Conservation (phyloP, 2,329 filamentous ascomycete species). For the Aspergillus fischeri region DNA sequence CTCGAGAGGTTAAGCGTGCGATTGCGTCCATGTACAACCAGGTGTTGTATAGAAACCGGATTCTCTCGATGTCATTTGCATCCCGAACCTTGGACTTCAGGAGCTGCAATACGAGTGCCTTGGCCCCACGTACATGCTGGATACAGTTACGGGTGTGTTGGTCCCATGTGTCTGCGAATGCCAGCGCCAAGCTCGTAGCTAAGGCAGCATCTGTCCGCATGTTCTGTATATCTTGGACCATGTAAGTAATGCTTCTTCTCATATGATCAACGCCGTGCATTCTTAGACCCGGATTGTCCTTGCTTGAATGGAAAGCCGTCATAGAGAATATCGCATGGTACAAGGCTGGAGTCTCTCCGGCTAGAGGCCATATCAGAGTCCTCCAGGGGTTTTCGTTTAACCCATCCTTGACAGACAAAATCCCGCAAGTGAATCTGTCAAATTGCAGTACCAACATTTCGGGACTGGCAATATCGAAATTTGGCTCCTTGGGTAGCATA, state of each 20-base stretch:
- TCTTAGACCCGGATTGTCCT: slow-evolving; percentile 53
- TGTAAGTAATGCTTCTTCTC: slow-evolving; percentile 57
- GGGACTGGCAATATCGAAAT: slow-evolving; percentile 49
- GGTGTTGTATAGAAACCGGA: slow-evolving; percentile 66
- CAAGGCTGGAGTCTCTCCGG: slow-evolving; percentile 59
- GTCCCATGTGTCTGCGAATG: slow-evolving; percentile 69
- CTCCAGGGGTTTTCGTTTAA: slow-evolving; percentile 68
- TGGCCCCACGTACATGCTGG: slow-evolving; percentile 65
- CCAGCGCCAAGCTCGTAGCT: slow-evolving; percentile 65
- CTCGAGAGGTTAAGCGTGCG: slow-evolving; percentile 60
- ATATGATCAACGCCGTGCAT: slow-evolving; percentile 66
- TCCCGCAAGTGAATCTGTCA: slow-evolving; percentile 63
- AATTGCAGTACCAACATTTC: slow-evolving; percentile 62
- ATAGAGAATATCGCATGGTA: slow-evolving; percentile 66
- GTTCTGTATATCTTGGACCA: slow-evolving; percentile 57
- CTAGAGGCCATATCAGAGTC: slow-evolving; percentile 65
- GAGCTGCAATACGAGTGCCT: slow-evolving; percentile 58
- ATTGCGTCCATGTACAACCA: slow-evolving; percentile 74
- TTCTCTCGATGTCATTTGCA: slow-evolving; percentile 48
- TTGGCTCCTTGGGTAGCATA: slow-evolving; percentile 44
- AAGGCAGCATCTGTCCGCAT: slow-evolving; percentile 64
- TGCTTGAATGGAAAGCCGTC: slow-evolving; percentile 64
- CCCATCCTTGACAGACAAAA: slow-evolving; percentile 67
- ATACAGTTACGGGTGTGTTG: slow-evolving; percentile 65
- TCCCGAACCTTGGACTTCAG: slow-evolving; percentile 42